Evolutionary conservation across 768 basidiomycete species (phyloP), one percentile per base, ranked within the genome.

Genomic region (Trametes meyenii): DNA sequence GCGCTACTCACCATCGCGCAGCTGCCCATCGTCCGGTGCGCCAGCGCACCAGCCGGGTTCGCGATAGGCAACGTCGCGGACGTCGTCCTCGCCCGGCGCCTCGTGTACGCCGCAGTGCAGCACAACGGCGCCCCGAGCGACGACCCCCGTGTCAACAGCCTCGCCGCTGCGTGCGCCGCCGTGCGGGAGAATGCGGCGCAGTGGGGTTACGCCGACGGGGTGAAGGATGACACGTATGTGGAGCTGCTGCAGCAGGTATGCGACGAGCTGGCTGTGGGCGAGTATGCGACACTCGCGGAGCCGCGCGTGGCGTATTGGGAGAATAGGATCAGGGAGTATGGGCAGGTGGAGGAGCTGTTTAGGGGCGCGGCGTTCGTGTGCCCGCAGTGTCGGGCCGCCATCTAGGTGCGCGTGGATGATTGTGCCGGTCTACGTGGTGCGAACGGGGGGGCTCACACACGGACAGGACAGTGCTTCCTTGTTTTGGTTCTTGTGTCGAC

Each of bases 11-110:
- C 35, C 2, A 53, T 65, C 50, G 67, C 67, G 7, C 67, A 68
- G 38, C 50, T n/a, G 10, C 67, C 67, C 21, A 68, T 68, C 33
- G 60, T 65, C 5, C 67, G 67, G 53, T 55, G 50, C 21, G 16
- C 61, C 0, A 58, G 55, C 5, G 56, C 51, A 3, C 26, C 38
- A 0, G 16, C 24, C 21, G 62, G 62, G 16, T 65, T 62, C 56
- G 62, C 67, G 6, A 54, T 61, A 40, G 67, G 67, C 17, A 68
- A 68, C 49, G 67, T 65, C 52, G 24, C 52, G 12, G 67, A 68
- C 55, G 67, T 65, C 39, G 62, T 56, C 45, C 59, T 65, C 50
- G 67, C 67, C 0, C 67, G 67, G 21, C 58, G 64, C 16, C 36
- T 63, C 51, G 57, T 68, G 14, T 65, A 68, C 53, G 62, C 58